Percentiles rank a stretch among this genome's conserved stretches.
Evolutionary conservation across 2,329 filamentous ascomycete genomes (phyloP).

Genomic region (Pyricularia sp.): DNA sequence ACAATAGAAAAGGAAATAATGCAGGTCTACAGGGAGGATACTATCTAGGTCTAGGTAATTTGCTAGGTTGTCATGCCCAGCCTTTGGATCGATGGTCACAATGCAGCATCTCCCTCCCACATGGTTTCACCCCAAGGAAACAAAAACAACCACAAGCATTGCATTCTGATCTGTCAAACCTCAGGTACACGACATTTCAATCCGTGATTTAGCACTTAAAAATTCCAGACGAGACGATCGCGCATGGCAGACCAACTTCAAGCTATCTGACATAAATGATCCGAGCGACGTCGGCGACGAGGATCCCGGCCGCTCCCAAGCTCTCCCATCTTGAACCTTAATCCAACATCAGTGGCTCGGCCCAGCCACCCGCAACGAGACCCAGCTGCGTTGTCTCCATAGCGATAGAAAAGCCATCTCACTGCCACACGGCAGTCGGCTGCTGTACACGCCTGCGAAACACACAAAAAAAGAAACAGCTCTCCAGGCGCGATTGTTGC

Average conservation of each 20-base stretch:
- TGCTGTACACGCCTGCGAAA: not conserved
- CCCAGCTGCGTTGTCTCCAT: not conserved
- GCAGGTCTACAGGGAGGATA: not conserved
- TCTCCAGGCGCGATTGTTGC: not conserved
- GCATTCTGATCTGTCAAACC: not conserved
- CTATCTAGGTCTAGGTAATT: not conserved
- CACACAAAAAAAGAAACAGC: too few relatives aligned
- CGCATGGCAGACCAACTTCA: not conserved
- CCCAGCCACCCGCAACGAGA: not conserved
- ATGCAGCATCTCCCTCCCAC: not conserved
- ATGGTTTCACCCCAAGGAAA: not conserved
- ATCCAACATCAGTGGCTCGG: not conserved
- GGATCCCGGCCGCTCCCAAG: not conserved
- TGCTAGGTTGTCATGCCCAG: not conserved
- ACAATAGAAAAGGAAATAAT: not conserved
- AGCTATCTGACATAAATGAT: not conserved
- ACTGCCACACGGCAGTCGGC: not conserved
- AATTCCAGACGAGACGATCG: not conserved
- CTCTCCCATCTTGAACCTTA: not conserved
- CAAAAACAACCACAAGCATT: not conserved
- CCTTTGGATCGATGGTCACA: not conserved
- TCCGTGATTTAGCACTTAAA: not conserved
- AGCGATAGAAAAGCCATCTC: not conserved
- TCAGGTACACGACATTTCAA: not conserved
- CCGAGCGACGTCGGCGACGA: not conserved